Evolutionary conservation across 345 rosid species (phyloP), one percentile per base, ranked within the genome.

Genomic region (Aurinia saxatilis): DNA sequence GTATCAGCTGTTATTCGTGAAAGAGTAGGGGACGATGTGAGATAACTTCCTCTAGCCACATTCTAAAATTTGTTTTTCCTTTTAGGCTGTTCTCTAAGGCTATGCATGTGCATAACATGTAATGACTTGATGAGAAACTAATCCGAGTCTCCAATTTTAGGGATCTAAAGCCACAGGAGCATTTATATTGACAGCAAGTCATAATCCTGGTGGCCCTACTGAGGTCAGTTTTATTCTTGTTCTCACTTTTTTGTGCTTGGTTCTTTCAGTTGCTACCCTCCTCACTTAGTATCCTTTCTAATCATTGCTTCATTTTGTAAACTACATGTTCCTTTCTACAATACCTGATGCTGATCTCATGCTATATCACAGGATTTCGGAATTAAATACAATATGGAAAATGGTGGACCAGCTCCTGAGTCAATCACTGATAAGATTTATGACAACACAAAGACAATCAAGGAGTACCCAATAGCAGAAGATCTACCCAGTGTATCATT

Each of bases 371-470:
- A 86, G 96, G 93, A 92, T 73, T 92, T 92, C 63, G 96, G 98
- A 59, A 89, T 85, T 72, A 92, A 91, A 74, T 91, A 91, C 75
- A 89, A 88, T 77, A 91, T 91, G 96, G 96, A 81, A 70, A 91
- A 86, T 69, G 96, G 96, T 71, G 98, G 98, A 57, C 95, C 93
- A 53, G 93, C 98, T 66, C 96, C 95, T 2, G 96, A 91, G 79
- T 88, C 80, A 25, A 80, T 91, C 63, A 91, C 95, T 13, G 84
- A 91, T 69, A 84, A 83, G 84, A 92, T 92, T 59, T 92, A 77
- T 81, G 93, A 89, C 72, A 89, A 86, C 81, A 92, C 96, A 5
- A 89, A 78, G 77, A 79, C 84, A 57, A 86, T 92, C 70, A 82
- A 78, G 58, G 91, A 86, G 72, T 92, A 92, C 71, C 72, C 81